These are phyloP conservation scores for Penicillium samsonianum DNA, from an alignment of 495 filamentous ascomycete species.

Conservation along the genomic window DNA sequence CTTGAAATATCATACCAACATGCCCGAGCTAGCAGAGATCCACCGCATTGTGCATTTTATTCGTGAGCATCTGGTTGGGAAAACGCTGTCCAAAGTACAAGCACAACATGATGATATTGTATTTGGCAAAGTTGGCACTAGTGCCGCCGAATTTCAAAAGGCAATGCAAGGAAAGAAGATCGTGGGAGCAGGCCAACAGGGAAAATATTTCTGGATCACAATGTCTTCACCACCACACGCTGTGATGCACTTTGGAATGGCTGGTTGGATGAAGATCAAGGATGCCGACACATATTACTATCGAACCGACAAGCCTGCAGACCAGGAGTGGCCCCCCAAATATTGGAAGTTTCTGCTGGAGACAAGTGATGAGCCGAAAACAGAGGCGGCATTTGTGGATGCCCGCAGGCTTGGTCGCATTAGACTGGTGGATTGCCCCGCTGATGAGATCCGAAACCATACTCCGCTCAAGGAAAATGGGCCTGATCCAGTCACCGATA, in stretches of 20 bases:
- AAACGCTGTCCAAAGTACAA: slow-evolving; percentile 68
- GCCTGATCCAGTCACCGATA: slow-evolving; percentile 87
- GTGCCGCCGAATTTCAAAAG: slow-evolving; percentile 66
- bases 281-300: slow-evolving; percentile 77
- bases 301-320: slow-evolving; percentile 60
- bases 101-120: slow-evolving; percentile 77
- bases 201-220: slow-evolving; percentile 92
- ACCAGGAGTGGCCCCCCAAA: slow-evolving; percentile 81
- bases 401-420: slow-evolving; percentile 72
- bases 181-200: slow-evolving; percentile 73
- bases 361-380: slow-evolving; percentile 58
- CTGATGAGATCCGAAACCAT: slow-evolving; percentile 70
- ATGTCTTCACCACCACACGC: slow-evolving; percentile 78
- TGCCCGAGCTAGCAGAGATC: slow-evolving; percentile 87
- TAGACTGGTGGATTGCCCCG: slow-evolving; percentile 78
- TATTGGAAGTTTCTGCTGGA: slow-evolving; percentile 84
- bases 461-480: slow-evolving; percentile 86
- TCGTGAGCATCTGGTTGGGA: slow-evolving; percentile 76
- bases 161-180: slow-evolving; percentile 78
- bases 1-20: slow-evolving; percentile 31
- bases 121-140: slow-evolving; percentile 86
- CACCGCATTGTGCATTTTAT: slow-evolving; percentile 85
- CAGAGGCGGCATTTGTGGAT: slow-evolving; percentile 84
- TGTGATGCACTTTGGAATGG: slow-evolving; percentile 91
- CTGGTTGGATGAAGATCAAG: slow-evolving; percentile 84